These are phyloP conservation scores for barrel medic (Medicago truncatula) DNA, from an alignment of 306 rosid species.

Conservation along the genomic window MtrunA17r5.0-ANR NC_053047.1:12693501-12694000, in stretches of 20 bases:
- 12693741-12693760: not conserved
- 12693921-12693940: not conserved
- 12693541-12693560: too few species aligned
- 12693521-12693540: too few species aligned
- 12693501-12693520: too few species aligned
- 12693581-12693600: too few species aligned
- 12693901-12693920: not conserved
- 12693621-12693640: too few species aligned
- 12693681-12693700: too few species aligned
- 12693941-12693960: not conserved
- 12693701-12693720: not conserved
- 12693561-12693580: too few species aligned
- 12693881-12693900: not conserved
- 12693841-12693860: not conserved
- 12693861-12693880: not conserved
- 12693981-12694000: not conserved
- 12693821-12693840: not conserved
- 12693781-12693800: not conserved
- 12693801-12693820: not conserved
- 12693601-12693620: too few species aligned
- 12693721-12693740: not conserved
- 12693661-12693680: too few species aligned
- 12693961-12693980: not conserved
- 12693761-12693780: too few species aligned
- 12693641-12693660: too few species aligned